Evolutionary conservation across 1,284 basidiomycete species (phyloP), one percentile per base, ranked within the genome.

Genomic region (Irpex lacteus): DNA sequence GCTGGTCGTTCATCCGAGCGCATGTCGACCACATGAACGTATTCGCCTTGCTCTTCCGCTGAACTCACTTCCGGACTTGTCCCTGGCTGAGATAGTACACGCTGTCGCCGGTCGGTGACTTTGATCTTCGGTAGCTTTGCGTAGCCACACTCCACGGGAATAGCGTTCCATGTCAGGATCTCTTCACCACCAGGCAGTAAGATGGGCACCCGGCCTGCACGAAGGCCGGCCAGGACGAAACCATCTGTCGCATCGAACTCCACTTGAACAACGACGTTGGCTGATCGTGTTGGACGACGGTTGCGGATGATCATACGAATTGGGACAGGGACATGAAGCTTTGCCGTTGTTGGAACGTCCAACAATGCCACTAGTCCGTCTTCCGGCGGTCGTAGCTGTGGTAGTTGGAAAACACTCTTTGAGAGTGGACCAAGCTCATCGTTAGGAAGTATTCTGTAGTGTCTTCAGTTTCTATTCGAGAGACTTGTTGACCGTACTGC

Each of bases 191-290:
- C 88, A 0, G 92, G 89, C 37, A 93, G 76, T 26, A 95, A 76
- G 47, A 89, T 76, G 1, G 91, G 87, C 8, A 91, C 67, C 8
- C 87, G 82, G 3, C 85, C 86, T 62, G 78, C 85, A 57, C 89
- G 80, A 36, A 91, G 71, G 0, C 93, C 93, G 1, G 91, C 83
- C 3, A 91, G 82, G 32, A 93, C 83, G 72, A 94, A 93, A 65
- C 74, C 81, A 60, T 91, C 88, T 3, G 81, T 74, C 0, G 80
- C 70, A 63, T 92, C 90, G 1, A 85, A 79, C 61, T 94, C 92
- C 54, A 91, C 78, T 40, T 87, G 83, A 13, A 92, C 82, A 21
- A 82, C 80, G 34, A 93, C 74, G 67, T 87, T 87, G 0, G 90
- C 90, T 1, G 90, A 85, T 50, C 83, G 84, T 18, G 77, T 78